phyloP scores from a whole-genome alignment of 2,329 filamentous ascomycete species.

The Cercospora berteroae region DNA sequence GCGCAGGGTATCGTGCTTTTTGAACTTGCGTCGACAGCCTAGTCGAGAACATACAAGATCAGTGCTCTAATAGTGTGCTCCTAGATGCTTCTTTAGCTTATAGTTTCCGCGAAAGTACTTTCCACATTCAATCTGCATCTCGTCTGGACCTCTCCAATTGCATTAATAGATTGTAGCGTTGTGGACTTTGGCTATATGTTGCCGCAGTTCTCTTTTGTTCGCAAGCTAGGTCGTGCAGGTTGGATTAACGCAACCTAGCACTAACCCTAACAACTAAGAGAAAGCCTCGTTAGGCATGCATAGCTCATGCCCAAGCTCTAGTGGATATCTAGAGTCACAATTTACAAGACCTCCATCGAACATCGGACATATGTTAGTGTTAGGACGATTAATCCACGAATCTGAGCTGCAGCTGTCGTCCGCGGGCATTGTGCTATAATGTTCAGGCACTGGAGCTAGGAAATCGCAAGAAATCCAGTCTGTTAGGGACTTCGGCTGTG shows the following conservation, averaged over 20 bases:
- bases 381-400: background rate
- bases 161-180: background rate
- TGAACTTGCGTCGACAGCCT: background rate
- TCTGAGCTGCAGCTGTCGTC: background rate
- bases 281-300: background rate
- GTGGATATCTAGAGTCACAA: background rate
- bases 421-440: background rate
- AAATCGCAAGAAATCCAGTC: background rate
- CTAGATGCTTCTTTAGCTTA: background rate
- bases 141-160: background rate
- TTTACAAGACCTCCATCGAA: background rate
- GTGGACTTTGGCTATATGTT: background rate
- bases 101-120: background rate
- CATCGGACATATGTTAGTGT: background rate
- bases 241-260: background rate
- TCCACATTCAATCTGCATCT: background rate
- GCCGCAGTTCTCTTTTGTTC: background rate
- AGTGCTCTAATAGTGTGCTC: background rate
- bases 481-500: background rate
- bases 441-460: background rate
- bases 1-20: background rate
- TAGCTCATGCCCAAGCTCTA: background rate
- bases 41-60: background rate
- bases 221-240: background rate
- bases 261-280: background rate